A percentile compares a stretch with the other conserved stretches of the same genome.
Conservation (phyloP, 495 filamentous ascomycete species). For the Letharia columbiana region DNA sequence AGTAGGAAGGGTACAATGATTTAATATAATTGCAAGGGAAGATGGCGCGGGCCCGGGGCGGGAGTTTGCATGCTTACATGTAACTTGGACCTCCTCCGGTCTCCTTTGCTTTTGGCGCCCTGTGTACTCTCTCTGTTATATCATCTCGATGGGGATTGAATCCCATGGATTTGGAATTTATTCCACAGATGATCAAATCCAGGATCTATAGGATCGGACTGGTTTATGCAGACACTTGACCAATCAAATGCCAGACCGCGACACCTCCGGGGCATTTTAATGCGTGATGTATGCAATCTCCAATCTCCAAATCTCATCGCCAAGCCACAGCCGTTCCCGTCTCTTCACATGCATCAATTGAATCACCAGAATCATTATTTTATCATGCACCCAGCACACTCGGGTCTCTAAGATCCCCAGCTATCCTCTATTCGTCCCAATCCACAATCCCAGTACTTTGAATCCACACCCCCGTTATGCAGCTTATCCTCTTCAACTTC, state of each 20-base stretch:
- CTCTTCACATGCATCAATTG: not conserved
- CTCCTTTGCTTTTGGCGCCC: too few relatives aligned
- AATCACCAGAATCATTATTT: not conserved
- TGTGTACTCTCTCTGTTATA: too few relatives aligned
- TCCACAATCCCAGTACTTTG: not conserved
- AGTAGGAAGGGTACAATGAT: too few relatives aligned
- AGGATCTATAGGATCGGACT: too few relatives aligned
- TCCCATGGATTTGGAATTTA: not conserved
- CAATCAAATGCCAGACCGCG: not conserved
- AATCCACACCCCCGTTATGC: too few relatives aligned
- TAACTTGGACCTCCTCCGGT: too few relatives aligned
- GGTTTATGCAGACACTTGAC: not conserved
- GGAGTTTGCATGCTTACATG: not conserved
- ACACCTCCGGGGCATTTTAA: not conserved
- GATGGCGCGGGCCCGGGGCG: not conserved
- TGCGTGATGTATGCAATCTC: slow-evolving; percentile 3
- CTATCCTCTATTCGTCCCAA: too few relatives aligned
- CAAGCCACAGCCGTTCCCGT: not conserved
- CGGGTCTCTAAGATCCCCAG: too few relatives aligned
- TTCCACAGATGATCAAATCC: too few relatives aligned
- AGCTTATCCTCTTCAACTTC: not conserved
- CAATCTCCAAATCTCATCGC: not conserved
- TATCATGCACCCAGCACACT: not conserved
- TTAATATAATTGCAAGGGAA: too few relatives aligned
- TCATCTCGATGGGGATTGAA: not conserved